Base-by-base conservation (phyloP, 345 rosid species). In the Salix caprea region DNA sequence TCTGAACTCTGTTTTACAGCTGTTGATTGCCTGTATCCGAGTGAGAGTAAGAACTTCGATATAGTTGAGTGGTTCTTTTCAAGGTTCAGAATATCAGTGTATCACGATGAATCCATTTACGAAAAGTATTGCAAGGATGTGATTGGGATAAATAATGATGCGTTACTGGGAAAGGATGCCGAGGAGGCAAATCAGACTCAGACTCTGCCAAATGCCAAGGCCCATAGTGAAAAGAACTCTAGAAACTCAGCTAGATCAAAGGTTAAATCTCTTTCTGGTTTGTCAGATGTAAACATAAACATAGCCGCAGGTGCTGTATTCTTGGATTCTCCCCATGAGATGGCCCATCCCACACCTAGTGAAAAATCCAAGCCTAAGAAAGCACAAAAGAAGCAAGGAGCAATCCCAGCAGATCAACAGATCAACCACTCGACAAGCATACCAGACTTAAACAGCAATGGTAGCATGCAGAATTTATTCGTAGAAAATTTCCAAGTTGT, bases 21-120 rank as follows among this genome's bases (percentile, higher is more conserved):
- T 71, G 85, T 88, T 69, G 89, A 86, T 80, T 85, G 85, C 68
- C 74, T 58, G 64, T 77, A 81, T 78, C 81, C 88, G n/a, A 81
- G 70, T 32, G 86, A 82, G 81, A 88, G 75, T 54, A 77, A 81
- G 65, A 82, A 86, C 66, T 82, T 86, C 40, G 85, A 84, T 70
- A 65, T 79, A 21, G 58, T 74, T n/a, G 95, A 87, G 74, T 89
- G 94, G 96, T 89, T 95, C 86, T 90, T 92, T 84, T 88, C 96
- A 77, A 90, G 81, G 83, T 91, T 90, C 79, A 89, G 99, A 86
- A 91, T 88, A 71, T 91, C 90, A 0, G 77, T 71, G 65, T 90
- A 80, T 83, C 94, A 82, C 66, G 97, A 92, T 58, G 92, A 89
- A 79, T 85, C 82, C 67, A 82, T 87, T 73, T 82, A 86, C 71